phyloP scores from a whole-genome alignment of 495 filamentous ascomycete species.

The Umbilicaria muhlenbergii region DNA sequence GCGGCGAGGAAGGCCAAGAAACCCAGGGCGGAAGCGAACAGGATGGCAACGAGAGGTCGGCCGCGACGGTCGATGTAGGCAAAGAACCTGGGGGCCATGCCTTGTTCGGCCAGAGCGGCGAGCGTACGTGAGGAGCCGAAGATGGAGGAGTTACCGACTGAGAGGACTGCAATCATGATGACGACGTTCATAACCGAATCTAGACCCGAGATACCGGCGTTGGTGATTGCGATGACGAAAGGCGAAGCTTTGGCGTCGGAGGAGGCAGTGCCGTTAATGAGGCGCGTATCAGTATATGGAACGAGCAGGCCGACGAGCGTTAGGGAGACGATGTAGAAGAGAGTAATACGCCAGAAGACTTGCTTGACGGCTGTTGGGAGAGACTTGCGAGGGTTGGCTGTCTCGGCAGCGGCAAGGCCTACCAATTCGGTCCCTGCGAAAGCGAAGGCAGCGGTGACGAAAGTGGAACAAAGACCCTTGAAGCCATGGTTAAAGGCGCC shows the following conservation, averaged over 20 bases:
- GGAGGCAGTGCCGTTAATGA: conserved; percentile 37
- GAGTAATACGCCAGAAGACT: conserved; percentile 23
- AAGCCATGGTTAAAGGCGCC: conserved; percentile 88
- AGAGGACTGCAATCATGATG: conserved; percentile 75
- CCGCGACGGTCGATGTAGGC: conserved; percentile 74
- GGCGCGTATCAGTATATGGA: conserved; percentile 43
- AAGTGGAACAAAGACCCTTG: conserved; percentile 85
- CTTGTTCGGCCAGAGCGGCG: conserved; percentile 71
- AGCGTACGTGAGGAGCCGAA: conserved; percentile 81
- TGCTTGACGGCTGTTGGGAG: conserved; percentile 29
- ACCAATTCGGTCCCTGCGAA: conserved; percentile 92
- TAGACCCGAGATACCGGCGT: conserved; percentile 59
- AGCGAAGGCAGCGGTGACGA: conserved; percentile 85
- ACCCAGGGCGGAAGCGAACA: conserved; percentile 51
- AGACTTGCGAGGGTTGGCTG: conserved; percentile 26
- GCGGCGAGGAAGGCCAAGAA: conserved; percentile 69
- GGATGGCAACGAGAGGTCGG: conserved; percentile 61
- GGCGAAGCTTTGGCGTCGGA: conserved; percentile 64
- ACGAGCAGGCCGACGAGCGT: conserved; percentile 48
- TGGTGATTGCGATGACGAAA: conserved; percentile 77
- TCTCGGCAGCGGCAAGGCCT: conserved; percentile 35
- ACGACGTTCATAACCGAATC: conserved; percentile 82
- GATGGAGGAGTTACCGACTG: conserved; percentile 74
- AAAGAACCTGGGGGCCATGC: conserved; percentile 61
- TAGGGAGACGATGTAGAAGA: conserved; percentile 34